Base-by-base conservation (phyloP, 2,329 filamentous ascomycete genomes). In the Penicillium sp. region DNA sequence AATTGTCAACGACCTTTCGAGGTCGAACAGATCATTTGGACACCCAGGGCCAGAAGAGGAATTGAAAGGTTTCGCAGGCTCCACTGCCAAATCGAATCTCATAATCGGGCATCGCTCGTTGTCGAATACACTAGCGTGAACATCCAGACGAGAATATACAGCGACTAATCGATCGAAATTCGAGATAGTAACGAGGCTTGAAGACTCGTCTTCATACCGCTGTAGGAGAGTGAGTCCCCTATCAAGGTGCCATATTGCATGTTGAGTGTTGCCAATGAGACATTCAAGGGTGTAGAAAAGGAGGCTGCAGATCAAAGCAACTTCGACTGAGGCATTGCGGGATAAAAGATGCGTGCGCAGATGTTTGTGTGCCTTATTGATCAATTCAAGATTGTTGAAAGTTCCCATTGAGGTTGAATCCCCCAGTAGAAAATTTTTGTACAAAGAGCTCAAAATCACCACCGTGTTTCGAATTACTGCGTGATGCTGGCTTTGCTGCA, bases 231-330 rank as follows among this genome's bases (percentile, higher is more conserved):
- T 48, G 40, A 68, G 36, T 9, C 63, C 62, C 10, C 58, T 61
- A 47, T 67, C 57, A 1, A 68, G 62, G 48, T 67, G 65, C 49
- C 57, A 62, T 21, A 64, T 64, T 0, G 62, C 65, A 24, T 62
- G 56, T 16, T 31, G 22, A 1, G 58, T 45, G 42, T 68, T 59
- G 1, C 65, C 65, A 1, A 65, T 40, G 0, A 67, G 57, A 14
- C 60, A 61, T 45, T 68, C 65, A 18, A 64, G 65, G 5, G 60
- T 54, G 49, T 64, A 66, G 16, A 66, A 67, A 3, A 68, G 57
- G 1, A 65, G 38, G 43, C 66, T 66, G 50, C 66, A 68, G 21
- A 64, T 59, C 6, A 68, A 55, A 0, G 64, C 62, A 8, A 57
- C 58, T 40, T 64, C 64, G 1, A 50, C 45, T 0, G 62, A 62